Percentiles rank a stretch among this genome's conserved stretches.
phyloP scores from a whole-genome alignment of 345 rosid species.

The Erodium maritimum region DNA sequence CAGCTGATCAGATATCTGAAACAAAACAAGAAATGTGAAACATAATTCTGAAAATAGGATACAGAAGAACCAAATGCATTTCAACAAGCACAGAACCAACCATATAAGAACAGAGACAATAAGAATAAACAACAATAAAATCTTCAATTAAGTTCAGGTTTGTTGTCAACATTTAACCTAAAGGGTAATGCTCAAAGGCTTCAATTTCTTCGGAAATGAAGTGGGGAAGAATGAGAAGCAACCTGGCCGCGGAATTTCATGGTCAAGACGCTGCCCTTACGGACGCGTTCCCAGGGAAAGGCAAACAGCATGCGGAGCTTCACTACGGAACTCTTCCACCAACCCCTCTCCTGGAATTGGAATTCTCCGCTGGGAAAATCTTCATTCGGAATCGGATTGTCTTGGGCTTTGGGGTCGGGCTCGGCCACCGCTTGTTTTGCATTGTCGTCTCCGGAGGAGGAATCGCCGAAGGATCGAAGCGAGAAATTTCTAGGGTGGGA shows the following conservation, averaged over 20 bases:
- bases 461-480: conserved; percentile 54
- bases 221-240: background rate
- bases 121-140: no score
- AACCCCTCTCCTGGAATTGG: conserved; percentile 33
- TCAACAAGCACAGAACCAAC: background rate
- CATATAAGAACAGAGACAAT: background rate
- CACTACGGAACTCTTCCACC: conserved; percentile 53
- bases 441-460: conserved; percentile 29
- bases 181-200: no score
- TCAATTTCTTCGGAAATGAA: no score
- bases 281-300: conserved; percentile 81
- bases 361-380: conserved; percentile 73
- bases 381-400: conserved; percentile 9
- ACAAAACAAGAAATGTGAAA: conserved; percentile 4
- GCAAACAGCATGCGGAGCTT: conserved; percentile 69
- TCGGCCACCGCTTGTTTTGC: conserved; percentile 12
- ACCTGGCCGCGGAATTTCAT: conserved; percentile 97
- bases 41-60: no score
- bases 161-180: no score
- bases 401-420: conserved; percentile 10
- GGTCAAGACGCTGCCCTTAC: conserved; percentile 68
- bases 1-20: conserved; percentile 89
- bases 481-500: conserved; percentile 22
- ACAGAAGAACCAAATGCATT: background rate
- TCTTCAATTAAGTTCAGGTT: no score